Percentiles rank a stretch among this genome's conserved stretches.
Evolutionary conservation across 306 rosid species (phyloP).

Genomic region (Prunus dulcis): DNA sequence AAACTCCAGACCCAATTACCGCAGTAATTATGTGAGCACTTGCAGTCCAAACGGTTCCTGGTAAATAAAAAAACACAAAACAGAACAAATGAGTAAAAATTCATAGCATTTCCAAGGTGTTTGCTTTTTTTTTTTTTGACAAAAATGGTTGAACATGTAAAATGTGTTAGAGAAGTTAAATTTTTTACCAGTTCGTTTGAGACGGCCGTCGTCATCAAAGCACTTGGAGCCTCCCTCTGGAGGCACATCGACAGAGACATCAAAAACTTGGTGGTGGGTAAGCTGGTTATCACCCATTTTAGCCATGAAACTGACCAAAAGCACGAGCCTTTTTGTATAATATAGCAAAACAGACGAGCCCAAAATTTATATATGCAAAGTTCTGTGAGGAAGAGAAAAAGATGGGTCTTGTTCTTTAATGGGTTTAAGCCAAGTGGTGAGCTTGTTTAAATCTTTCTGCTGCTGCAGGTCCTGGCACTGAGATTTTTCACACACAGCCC

Average conservation of each 20-base stretch:
- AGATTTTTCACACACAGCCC: constrained; percentile 20
- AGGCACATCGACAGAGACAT: constrained; percentile 38
- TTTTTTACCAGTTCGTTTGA: constrained; percentile 68
- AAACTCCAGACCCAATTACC: constrained; percentile 83
- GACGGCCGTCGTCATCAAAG: constrained; percentile 83
- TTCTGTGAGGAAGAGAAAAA: not conserved
- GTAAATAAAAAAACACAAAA: not conserved
- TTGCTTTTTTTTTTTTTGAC: too few relatives aligned
- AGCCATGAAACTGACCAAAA: not conserved
- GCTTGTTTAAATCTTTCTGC: not conserved
- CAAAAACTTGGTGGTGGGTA: constrained; percentile 47
- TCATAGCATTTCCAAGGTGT: too few relatives aligned
- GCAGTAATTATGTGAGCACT: constrained; percentile 89
- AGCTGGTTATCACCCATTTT: constrained; percentile 56
- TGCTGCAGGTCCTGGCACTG: not conserved
- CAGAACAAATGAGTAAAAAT: not conserved
- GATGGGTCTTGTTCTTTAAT: not conserved
- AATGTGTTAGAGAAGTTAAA: not conserved
- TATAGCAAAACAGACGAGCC: not conserved
- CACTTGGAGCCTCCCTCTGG: constrained; percentile 56
- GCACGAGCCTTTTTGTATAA: not conserved
- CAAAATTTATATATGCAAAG: not conserved
- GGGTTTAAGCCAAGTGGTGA: not conserved
- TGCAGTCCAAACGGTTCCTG: constrained; percentile 76
- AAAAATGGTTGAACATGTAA: not conserved